Evolutionary conservation across 2,329 filamentous ascomycete genomes (phyloP), one percentile per base, ranked within the genome.

Genomic region (Furcasterigmium sp.): DNA sequence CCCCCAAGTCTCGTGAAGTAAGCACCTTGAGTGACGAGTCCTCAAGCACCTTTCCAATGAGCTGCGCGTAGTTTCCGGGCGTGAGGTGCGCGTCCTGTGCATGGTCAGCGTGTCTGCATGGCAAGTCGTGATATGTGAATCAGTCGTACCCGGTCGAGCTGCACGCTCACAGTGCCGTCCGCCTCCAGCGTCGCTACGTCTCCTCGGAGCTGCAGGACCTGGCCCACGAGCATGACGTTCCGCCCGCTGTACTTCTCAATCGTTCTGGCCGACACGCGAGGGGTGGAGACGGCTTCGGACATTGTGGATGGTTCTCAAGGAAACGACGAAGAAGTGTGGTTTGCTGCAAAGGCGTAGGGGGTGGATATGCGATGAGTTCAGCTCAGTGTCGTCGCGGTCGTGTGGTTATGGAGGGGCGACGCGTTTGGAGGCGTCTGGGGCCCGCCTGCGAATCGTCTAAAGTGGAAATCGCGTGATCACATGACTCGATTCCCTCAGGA

Each of bases 211-310:
- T 93, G 84, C 4, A 80, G 78, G 37, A 97, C 90, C 56, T 85
- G 90, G 56, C 93, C 93, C 5, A 95, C 75, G 43, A 97, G 73
- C 55, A 90, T 90, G 49, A 97, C 87, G 49, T 86, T 87, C 51
- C 80, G 77, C 52, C 75, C 73, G 52, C 82, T 74, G 68, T 91
- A 95, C 57, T 75, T 75, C 60, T 89, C 80, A 45, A 97, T 84
- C 66, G 91, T 86, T 32, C 76, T 69, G 42, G 86, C 85, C 38
- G 87, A 88, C 62, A 96, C 81, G 63, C 93, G 90, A 23, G 93
- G 91, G 39, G 89, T 80, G 20, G 75, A 74, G 46, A 71, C 82
- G 55, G 83, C 70, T 58, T 91, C 65, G 13, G 64, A 76, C 86
- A 91, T 91, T 51, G 46, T 68, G 48, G 17, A 14, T n/a, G n/a